These are phyloP conservation scores for Quercus glauca DNA, from an alignment of 306 rosid genomes.

Conservation along the genomic window DNA sequence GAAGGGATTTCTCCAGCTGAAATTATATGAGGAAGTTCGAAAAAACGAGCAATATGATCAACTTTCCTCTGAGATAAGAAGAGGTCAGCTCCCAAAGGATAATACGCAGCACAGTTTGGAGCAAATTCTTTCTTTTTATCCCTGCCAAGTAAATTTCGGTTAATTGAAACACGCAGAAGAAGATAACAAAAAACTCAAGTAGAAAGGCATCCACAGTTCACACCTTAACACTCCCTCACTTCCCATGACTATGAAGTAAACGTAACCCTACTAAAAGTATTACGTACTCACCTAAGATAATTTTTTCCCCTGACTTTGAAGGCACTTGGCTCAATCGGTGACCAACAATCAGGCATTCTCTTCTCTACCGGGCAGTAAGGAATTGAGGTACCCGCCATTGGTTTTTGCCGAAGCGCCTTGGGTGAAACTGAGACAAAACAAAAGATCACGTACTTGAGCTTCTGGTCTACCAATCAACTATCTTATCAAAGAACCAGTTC, in stretches of 20 bases:
- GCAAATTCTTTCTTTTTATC: constrained; percentile 95
- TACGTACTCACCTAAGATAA: constrained; percentile 57
- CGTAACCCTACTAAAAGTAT: background rate
- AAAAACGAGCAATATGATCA: constrained; percentile 92
- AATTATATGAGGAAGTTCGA: constrained; percentile 75
- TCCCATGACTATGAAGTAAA: background rate
- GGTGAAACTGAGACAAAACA: constrained; percentile 63
- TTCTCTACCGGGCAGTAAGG: constrained; percentile 65
- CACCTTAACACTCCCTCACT: too few relatives aligned
- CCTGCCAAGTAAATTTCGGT: constrained; percentile 41
- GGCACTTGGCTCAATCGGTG: constrained; percentile 72
- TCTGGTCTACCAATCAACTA: constrained; percentile 2
- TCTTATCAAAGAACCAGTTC: background rate
- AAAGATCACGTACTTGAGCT: constrained; percentile 25
- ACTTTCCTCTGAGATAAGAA: constrained; percentile 72
- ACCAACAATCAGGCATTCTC: constrained; percentile 79
- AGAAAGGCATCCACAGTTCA: background rate
- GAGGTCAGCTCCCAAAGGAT: constrained; percentile 82
- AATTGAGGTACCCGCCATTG: constrained; percentile 64
- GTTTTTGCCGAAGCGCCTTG: constrained; percentile 57
- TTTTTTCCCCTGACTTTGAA: constrained; percentile 87
- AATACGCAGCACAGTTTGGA: constrained; percentile 67
- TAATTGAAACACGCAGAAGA: constrained; percentile 11
- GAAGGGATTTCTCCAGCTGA: constrained; percentile 69
- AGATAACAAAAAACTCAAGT: constrained; percentile 6